Evolutionary conservation across 257 asterid genomes (phyloP).

Genomic region (Nicotiana undulata): DNA sequence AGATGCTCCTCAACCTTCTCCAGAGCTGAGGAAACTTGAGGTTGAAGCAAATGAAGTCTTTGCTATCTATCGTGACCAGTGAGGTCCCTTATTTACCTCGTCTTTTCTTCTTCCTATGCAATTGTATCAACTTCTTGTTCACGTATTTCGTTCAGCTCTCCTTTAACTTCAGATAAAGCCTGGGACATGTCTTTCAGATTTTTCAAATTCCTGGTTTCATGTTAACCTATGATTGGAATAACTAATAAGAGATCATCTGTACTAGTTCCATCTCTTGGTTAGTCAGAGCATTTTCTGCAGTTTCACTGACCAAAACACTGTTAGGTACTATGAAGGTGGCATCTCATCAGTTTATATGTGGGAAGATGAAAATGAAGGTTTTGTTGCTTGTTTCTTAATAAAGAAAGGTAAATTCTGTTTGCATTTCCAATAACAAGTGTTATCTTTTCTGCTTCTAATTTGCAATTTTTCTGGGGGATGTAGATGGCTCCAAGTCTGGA

Average conservation of each 20-base stretch:
- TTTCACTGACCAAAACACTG: conserved; percentile 37
- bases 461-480: conserved; percentile 13
- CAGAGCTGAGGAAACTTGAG: conserved; percentile 88
- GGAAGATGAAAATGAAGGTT: conserved; percentile 86
- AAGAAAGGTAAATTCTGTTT: conserved; percentile 57
- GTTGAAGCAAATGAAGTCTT: conserved; percentile 94
- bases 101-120: conserved; percentile 24
- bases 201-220: neutral
- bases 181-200: neutral
- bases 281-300: conserved; percentile 19
- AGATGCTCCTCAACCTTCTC: conserved; percentile 79
- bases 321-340: conserved; percentile 99
- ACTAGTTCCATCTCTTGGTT: conserved; percentile 12
- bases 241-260: neutral
- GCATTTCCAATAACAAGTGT: neutral
- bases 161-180: neutral
- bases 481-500: conserved; percentile 85
- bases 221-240: neutral
- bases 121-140: neutral
- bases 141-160: neutral
- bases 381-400: conserved; percentile 87
- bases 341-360: conserved; percentile 88
- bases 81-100: conserved; percentile 82
- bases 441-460: conserved; percentile 15
- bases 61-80: conserved; percentile 98